Conservation (phyloP, 2,329 filamentous ascomycete species). For the Cercospora sp. region DNA sequence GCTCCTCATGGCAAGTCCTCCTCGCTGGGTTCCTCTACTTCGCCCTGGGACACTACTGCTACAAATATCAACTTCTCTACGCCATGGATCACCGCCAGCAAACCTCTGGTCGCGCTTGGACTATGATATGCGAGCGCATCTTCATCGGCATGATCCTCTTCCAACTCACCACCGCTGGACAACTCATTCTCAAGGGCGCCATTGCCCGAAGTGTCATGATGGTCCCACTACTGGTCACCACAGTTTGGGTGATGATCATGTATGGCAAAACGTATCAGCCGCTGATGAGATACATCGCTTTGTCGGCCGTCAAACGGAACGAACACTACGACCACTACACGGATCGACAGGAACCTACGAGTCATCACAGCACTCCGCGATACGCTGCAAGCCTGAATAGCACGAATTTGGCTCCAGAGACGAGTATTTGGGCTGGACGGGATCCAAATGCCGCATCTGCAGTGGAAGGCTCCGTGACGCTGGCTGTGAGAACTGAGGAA, state of each 20-base stretch:
- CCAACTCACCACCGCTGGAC: constrained; percentile 85
- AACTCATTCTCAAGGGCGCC: constrained; percentile 72
- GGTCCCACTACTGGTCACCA: constrained; percentile 72
- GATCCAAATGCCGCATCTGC: constrained; percentile 11
- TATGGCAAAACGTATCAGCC: constrained; percentile 81
- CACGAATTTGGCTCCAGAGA: constrained; percentile 37
- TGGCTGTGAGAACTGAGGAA: constrained; percentile 21
- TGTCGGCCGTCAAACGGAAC: constrained; percentile 75
- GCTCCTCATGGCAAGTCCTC: constrained; percentile 75
- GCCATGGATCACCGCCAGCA: constrained; percentile 97
- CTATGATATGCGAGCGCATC: constrained; percentile 91
- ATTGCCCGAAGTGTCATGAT: constrained; percentile 72
- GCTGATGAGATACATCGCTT: constrained; percentile 85
- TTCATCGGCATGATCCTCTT: constrained; percentile 85
- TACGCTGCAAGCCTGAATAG: constrained; percentile 28
- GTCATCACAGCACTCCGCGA: constrained; percentile 33
- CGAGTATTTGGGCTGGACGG: constrained; percentile 42
- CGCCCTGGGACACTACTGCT: constrained; percentile 77
- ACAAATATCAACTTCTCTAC: constrained; percentile 97
- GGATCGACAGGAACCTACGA: constrained; percentile 18
- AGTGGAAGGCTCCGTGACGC: constrained; percentile 14
- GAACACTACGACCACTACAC: constrained; percentile 52
- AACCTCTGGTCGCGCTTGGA: constrained; percentile 90
- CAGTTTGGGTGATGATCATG: constrained; percentile 85
- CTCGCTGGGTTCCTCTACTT: constrained; percentile 83